Conservation (phyloP, 352 stramenopile species). For the Phytophthora lateralis region DNA sequence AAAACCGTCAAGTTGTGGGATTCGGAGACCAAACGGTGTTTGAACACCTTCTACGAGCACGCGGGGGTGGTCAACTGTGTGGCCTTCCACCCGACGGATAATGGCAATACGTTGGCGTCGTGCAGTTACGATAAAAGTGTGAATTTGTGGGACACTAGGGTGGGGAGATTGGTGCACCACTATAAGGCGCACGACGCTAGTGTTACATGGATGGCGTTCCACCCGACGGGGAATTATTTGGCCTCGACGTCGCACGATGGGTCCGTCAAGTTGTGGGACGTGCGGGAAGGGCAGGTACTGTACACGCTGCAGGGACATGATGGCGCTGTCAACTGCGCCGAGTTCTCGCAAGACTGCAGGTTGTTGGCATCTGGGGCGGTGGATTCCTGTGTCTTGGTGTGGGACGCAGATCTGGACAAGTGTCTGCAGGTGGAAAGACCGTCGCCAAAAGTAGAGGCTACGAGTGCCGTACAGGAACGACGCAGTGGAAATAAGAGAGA, state of each 20-base stretch:
- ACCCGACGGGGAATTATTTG: constrained; percentile 91
- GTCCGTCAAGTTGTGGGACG: constrained; percentile 92
- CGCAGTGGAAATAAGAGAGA: constrained; percentile 3
- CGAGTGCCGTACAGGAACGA: constrained; percentile 7
- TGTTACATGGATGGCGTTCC: constrained; percentile 87
- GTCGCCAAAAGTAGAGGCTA: constrained; percentile 11
- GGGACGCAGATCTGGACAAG: constrained; percentile 83
- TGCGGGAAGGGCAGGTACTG: constrained; percentile 91
- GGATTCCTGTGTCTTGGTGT: constrained; percentile 87
- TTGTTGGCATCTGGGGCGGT: constrained; percentile 72
- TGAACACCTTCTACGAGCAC: constrained; percentile 91
- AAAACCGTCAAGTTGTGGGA: constrained; percentile 94
- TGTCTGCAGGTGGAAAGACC: constrained; percentile 57
- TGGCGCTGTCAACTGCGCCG: constrained; percentile 62
- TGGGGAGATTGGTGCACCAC: constrained; percentile 88
- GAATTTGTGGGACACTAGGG: constrained; percentile 89
- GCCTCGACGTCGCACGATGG: constrained; percentile 89
- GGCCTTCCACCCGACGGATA: constrained; percentile 86
- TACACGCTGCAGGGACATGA: constrained; percentile 93
- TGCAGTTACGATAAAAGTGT: constrained; percentile 75
- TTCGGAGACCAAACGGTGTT: constrained; percentile 69
- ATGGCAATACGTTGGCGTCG: constrained; percentile 55
- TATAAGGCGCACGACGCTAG: constrained; percentile 89
- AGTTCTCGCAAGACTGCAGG: constrained; percentile 76
- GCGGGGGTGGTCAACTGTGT: constrained; percentile 81